These are phyloP conservation scores for Barnettozyma sucrosica DNA, from an alignment of 805 yeast species.

Conservation along the genomic window DNA sequence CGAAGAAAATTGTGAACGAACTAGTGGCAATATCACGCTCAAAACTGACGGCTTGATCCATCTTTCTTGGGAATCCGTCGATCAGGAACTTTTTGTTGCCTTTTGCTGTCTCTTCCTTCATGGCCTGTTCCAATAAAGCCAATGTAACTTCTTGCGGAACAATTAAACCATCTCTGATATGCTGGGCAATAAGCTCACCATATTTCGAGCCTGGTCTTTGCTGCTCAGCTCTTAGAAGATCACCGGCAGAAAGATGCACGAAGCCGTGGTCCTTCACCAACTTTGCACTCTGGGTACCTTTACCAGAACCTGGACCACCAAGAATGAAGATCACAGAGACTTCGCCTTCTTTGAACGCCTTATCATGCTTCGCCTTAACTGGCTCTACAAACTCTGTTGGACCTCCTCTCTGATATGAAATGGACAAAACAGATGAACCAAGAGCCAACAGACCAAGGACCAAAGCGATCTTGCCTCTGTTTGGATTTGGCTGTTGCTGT, in stretches of 20 bases:
- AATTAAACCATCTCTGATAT: conserved; percentile 81
- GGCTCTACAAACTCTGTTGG: conserved; percentile 43
- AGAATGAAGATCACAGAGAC: conserved; percentile 82
- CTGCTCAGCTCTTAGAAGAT: conserved; percentile 89
- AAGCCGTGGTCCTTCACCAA: conserved; percentile 76
- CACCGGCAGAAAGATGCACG: conserved; percentile 94
- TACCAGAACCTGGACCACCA: conserved; percentile 98
- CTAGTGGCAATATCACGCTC: conserved; percentile 74
- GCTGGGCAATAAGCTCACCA: conserved; percentile 79
- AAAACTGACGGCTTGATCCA: conserved; percentile 96
- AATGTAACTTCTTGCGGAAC: conserved; percentile 92
- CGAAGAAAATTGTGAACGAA: conserved; percentile 66
- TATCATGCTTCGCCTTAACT: conserved; percentile 7
- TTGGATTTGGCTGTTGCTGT: conserved; percentile 6
- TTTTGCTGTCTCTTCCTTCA: conserved; percentile 42
- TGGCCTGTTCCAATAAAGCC: conserved; percentile 76
- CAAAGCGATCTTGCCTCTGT: conserved; percentile 30
- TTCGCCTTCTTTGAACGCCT: conserved; percentile 56
- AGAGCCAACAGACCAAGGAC: conserved; percentile 40
- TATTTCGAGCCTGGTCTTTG: conserved; percentile 71
- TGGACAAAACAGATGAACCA: conserved; percentile 41
- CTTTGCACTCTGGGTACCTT: conserved; percentile 92
- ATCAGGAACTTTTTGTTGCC: conserved; percentile 63
- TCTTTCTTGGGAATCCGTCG: conserved; percentile 96
- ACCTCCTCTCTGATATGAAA: conserved; percentile 35